Evolutionary conservation across 1,284 basidiomycete genomes (phyloP).

Genomic region (Xerocomus nothofagi): DNA sequence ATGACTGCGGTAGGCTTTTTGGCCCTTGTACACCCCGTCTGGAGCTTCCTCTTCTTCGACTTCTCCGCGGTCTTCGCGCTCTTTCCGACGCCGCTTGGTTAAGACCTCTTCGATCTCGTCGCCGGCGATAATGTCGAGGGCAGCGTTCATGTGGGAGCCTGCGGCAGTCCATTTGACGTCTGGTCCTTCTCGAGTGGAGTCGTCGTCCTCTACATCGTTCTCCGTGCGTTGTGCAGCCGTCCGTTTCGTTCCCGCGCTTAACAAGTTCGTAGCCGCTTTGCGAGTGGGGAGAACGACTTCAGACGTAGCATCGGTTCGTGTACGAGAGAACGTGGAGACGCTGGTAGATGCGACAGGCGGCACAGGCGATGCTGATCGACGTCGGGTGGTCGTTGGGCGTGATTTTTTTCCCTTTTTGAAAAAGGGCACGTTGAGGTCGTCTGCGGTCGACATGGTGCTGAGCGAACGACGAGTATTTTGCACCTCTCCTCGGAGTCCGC

Average conservation of each 20-base stretch:
- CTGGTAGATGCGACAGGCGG: conserved; percentile 24
- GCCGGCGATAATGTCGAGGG: conserved; percentile 71
- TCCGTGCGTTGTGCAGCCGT: conserved; percentile 57
- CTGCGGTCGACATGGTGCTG: conserved; percentile 42
- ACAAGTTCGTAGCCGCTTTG: conserved; percentile 64
- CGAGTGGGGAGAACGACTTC: conserved; percentile 75
- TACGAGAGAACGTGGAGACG: conserved; percentile 38
- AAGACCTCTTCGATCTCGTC: conserved; percentile 78
- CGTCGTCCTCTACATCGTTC: conserved; percentile 46
- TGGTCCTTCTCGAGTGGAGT: conserved; percentile 57
- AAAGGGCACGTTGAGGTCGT: conserved; percentile 65
- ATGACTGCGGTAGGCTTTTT: conserved; percentile 80
- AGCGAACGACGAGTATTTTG: conserved; percentile 1
- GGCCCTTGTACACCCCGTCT: conserved; percentile 89
- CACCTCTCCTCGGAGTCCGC: too few relatives aligned
- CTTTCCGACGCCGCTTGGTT: conserved; percentile 59
- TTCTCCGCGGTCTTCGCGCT: conserved; percentile 50
- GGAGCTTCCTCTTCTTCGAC: conserved; percentile 66
- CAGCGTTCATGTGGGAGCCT: conserved; percentile 68
- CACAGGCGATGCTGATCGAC: conserved; percentile 52
- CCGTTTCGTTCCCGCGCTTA: conserved; percentile 86
- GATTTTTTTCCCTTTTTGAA: conserved; percentile 85
- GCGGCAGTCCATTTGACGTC: conserved; percentile 78
- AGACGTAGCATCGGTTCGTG: conserved; percentile 42
- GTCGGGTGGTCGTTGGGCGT: conserved; percentile 69